Evolutionary conservation across 768 basidiomycete species (phyloP).

Genomic region (Xerocomus brunneocitrinus): DNA sequence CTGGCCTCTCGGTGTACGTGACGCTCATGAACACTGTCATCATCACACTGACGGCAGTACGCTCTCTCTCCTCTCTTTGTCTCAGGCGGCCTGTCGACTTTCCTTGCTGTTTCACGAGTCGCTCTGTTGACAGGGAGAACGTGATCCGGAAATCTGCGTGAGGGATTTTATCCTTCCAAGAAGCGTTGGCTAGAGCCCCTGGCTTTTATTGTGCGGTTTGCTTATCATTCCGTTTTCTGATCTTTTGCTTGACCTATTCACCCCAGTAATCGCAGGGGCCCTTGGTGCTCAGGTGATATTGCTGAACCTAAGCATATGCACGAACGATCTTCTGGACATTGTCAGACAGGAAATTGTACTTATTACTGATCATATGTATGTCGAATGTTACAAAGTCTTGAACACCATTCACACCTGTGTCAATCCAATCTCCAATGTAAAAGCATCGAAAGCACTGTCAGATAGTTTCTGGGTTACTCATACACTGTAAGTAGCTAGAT

Average conservation of each 20-base stretch:
- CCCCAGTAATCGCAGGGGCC: too few relatives aligned
- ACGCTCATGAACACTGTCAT: not conserved
- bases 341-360: too few relatives aligned
- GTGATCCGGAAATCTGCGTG: not conserved
- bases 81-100: not conserved
- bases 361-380: too few relatives aligned
- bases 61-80: too few relatives aligned
- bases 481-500: not conserved
- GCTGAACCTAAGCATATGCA: too few relatives aligned
- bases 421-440: not conserved
- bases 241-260: too few relatives aligned
- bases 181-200: too few relatives aligned
- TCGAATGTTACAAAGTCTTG: not conserved
- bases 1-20: conserved; percentile 10
- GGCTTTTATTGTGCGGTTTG: too few relatives aligned
- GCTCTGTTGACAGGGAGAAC: not conserved
- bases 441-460: not conserved
- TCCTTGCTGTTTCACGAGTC: not conserved
- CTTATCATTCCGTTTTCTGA: too few relatives aligned
- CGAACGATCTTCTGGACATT: too few relatives aligned
- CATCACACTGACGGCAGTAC: not conserved
- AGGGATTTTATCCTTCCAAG: not conserved
- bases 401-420: not conserved
- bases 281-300: too few relatives aligned
- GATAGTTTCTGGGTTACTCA: not conserved